A percentile compares a stretch with the other conserved stretches of the same genome.
Conservation (phyloP, 495 filamentous ascomycete genomes). For the Talaromyces liani region DNA sequence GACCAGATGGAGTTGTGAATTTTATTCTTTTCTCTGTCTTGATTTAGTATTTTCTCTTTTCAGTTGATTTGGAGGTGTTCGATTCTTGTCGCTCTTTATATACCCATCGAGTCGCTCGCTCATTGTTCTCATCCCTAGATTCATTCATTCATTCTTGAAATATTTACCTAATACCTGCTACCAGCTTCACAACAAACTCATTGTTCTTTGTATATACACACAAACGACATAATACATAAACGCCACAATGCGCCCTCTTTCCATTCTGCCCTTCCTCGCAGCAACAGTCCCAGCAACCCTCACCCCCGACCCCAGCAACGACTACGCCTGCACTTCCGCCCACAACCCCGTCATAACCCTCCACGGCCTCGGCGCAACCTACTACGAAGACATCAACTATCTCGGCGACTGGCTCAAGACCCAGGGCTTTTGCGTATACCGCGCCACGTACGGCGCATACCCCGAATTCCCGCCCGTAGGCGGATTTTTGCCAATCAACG, state of each 20-base stretch:
- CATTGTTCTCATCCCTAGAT: not conserved
- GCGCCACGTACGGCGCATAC: conserved; percentile 45
- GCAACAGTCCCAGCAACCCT: conserved; percentile 13
- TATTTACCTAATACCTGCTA: not conserved
- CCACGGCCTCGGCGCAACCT: conserved; percentile 45
- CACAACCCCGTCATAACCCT: conserved; percentile 42
- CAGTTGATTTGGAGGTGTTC: not conserved
- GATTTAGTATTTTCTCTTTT: not conserved
- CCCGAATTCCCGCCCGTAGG: conserved; percentile 38
- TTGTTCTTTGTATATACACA: not conserved
- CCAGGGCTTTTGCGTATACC: conserved; percentile 46
- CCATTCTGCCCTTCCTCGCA: not conserved
- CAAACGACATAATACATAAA: not conserved
- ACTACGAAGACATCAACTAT: conserved; percentile 44
- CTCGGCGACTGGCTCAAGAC: conserved; percentile 43
- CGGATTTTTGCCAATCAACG: conserved; percentile 34
- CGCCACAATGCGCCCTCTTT: not conserved
- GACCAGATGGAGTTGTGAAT: no score
- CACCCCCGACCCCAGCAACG: conserved; percentile 25
- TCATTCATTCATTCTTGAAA: not conserved
- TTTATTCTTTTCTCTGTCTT: not conserved
- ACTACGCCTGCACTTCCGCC: conserved; percentile 30
- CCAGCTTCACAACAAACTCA: not conserved
- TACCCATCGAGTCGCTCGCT: not conserved
- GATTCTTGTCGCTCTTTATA: not conserved